These are phyloP conservation scores for Chiua virens DNA, from an alignment of 768 basidiomycete species.

Conservation along the genomic window DNA sequence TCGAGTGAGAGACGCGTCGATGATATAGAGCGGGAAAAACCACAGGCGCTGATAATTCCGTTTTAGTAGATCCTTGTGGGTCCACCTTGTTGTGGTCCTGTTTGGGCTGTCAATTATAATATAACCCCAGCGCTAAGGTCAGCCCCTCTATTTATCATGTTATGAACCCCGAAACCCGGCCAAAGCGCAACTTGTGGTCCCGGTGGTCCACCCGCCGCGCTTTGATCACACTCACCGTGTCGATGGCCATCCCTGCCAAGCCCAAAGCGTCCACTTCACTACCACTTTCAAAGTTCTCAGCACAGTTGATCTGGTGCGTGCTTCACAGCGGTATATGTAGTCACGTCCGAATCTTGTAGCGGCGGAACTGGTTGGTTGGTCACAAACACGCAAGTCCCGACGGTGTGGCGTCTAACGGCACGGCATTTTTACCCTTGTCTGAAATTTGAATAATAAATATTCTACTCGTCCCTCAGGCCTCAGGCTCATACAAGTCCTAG, in stretches of 20 bases:
- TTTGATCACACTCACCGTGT: constrained; percentile 14
- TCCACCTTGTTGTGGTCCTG: constrained; percentile 34
- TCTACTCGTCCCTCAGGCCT: no score
- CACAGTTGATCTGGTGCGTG: neutral
- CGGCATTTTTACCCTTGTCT: constrained; percentile 1
- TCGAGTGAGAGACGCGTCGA: constrained; percentile 28
- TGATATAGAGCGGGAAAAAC: constrained; percentile 14
- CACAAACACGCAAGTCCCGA: neutral
- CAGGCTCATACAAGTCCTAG: no score
- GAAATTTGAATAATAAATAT: no score
- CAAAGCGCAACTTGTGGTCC: constrained; percentile 5
- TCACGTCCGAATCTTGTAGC: neutral
- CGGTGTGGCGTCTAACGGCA: constrained; percentile 8
- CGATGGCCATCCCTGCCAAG: constrained; percentile 8
- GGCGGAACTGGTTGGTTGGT: neutral
- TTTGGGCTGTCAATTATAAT: constrained; percentile 17
- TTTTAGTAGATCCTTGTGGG: constrained; percentile 38
- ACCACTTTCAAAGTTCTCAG: constrained; percentile 1
- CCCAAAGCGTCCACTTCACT: constrained; percentile 14
- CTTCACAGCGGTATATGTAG: neutral
- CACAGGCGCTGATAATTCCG: constrained; percentile 17
- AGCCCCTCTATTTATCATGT: constrained; percentile 11
- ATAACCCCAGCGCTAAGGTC: neutral
- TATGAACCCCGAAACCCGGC: constrained; percentile 7
- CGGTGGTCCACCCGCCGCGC: neutral